A percentile compares a stretch with the other conserved stretches of the same genome.
phyloP scores from a whole-genome alignment of 106 monocot genomes.

The Agapanthus africanus region DNA sequence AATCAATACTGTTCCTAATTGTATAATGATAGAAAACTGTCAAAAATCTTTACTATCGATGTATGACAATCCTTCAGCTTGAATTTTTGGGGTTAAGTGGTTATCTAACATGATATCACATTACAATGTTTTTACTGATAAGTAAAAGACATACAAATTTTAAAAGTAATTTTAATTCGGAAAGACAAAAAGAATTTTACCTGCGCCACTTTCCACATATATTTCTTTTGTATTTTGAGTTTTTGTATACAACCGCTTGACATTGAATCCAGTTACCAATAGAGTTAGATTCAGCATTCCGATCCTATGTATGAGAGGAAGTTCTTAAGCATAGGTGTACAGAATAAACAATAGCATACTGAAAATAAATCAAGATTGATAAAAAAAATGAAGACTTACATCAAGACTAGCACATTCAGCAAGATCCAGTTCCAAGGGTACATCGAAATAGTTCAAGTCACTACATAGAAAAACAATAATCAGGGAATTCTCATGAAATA shows the following conservation, averaged over 20 bases:
- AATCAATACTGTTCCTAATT: not conserved
- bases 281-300: slow-evolving; percentile 6
- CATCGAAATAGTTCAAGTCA: not conserved
- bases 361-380: not conserved
- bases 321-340: not conserved
- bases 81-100: no score
- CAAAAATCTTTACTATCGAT: not conserved
- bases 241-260: slow-evolving; percentile 10
- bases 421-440: slow-evolving; percentile 4
- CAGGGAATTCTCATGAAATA: not conserved
- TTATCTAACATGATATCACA: no score
- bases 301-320: not conserved
- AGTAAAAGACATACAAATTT: not conserved
- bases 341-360: not conserved
- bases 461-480: slow-evolving; percentile 9
- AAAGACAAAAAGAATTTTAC: not conserved
- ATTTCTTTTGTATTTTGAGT: not conserved
- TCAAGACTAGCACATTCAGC: slow-evolving; percentile 1
- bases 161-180: not conserved
- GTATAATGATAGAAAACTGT: not conserved
- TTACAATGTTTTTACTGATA: no score
- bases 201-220: slow-evolving; percentile 20
- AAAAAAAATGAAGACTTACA: slow-evolving; percentile 10
- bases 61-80: not conserved
- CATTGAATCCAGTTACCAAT: slow-evolving; percentile 35